Evolutionary conservation across 306 rosid species (phyloP).

Genomic region (Quercus rubra): DNA sequence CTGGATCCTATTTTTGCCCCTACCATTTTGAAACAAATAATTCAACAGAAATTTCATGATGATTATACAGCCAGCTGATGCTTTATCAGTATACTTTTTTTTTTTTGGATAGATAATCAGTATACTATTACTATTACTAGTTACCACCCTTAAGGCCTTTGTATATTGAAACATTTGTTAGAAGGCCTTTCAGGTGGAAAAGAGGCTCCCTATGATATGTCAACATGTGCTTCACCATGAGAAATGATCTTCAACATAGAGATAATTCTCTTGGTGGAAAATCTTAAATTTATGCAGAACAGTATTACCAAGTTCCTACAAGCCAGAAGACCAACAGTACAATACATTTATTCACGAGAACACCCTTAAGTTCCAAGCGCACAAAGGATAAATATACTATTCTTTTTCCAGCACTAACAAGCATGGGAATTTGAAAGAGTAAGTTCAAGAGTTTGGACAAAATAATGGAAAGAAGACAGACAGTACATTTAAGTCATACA

Average conservation of each 20-base stretch:
- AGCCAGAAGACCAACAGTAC: neutral
- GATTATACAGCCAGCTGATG: neutral
- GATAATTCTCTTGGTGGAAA: neutral
- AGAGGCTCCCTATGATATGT: neutral
- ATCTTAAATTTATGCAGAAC: neutral
- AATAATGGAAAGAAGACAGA: neutral
- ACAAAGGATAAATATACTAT: neutral
- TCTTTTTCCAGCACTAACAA: neutral
- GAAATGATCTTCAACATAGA: neutral
- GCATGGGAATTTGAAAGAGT: neutral
- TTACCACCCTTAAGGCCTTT: neutral
- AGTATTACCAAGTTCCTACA: neutral
- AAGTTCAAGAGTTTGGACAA: slow-evolving; percentile 1
- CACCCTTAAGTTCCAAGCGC: neutral
- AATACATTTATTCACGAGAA: neutral
- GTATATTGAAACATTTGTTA: neutral
- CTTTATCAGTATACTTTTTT: neutral
- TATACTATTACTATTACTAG: too few relatives aligned
- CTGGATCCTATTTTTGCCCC: neutral
- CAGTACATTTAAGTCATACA: neutral
- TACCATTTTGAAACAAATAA: neutral
- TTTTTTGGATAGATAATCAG: too few relatives aligned
- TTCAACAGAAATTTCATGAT: neutral
- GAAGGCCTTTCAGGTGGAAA: neutral
- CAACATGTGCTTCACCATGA: neutral